phyloP scores from a whole-genome alignment of 2,329 filamentous ascomycete species.

The Colletotrichum sidae region DNA sequence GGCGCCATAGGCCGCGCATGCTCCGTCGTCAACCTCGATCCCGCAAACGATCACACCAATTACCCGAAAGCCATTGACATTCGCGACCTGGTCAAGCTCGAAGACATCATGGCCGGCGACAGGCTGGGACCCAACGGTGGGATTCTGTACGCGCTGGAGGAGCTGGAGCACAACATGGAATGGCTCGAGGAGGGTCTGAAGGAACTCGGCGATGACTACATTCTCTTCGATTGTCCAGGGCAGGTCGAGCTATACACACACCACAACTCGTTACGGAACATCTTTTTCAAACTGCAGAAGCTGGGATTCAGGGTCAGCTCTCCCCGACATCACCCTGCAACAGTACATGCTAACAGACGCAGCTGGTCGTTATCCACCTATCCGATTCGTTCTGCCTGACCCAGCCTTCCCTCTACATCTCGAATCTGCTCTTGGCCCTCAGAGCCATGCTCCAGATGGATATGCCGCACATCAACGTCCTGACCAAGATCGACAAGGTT shows the following conservation, averaged over 20 bases:
- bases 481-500: constrained; percentile 98
- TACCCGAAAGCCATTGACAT: constrained; percentile 94
- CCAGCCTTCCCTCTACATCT: constrained; percentile 93
- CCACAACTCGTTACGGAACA: constrained; percentile 89
- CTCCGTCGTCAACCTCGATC: constrained; percentile 95
- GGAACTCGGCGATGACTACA: constrained; percentile 86
- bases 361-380: constrained; percentile 94
- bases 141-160: constrained; percentile 92
- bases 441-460: constrained; percentile 99
- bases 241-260: constrained; percentile 98
- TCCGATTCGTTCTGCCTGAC: constrained; percentile 95
- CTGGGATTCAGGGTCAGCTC: constrained; percentile 86
- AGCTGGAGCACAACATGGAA: constrained; percentile 92
- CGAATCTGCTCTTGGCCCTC: constrained; percentile 90
- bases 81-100: constrained; percentile 86
- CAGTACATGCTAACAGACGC: constrained; percentile 17
- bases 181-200: constrained; percentile 89
- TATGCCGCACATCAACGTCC: constrained; percentile 92
- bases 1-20: constrained; percentile 94
- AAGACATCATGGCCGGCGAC: constrained; percentile 95
- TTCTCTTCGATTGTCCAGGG: constrained; percentile 95
- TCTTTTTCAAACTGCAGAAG: constrained; percentile 92
- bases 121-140: constrained; percentile 92
- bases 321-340: background rate
- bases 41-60: constrained; percentile 91